A percentile compares a stretch with the other conserved stretches of the same genome.
Conservation (phyloP, 106 monocot species). For the Platanthera zijinensis region DNA sequence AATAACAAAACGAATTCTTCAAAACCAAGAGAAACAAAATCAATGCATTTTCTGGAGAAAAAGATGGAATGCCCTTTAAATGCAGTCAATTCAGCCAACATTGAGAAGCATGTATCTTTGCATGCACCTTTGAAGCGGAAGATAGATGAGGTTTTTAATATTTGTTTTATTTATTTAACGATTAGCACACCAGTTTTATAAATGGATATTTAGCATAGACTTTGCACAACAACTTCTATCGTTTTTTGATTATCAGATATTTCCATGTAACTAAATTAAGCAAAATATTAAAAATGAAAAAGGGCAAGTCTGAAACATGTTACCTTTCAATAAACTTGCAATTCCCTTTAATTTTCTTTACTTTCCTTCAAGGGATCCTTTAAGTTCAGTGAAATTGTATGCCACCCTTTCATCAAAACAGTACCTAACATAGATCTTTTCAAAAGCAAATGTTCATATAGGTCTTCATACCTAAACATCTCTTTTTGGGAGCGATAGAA, state of each 20-base stretch:
- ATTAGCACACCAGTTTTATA: not conserved
- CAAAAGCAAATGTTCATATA: too few species aligned
- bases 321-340: not conserved
- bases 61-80: conserved; percentile 14
- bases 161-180: not conserved
- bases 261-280: not conserved
- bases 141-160: conserved; percentile 37
- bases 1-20: conserved; percentile 18
- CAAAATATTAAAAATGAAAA: not conserved
- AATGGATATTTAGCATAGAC: not conserved
- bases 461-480: too few species aligned
- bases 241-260: not conserved
- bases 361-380: not conserved
- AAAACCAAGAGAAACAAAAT: conserved; percentile 19
- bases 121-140: conserved; percentile 64
- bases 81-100: conserved; percentile 5
- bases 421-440: too few species aligned
- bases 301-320: not conserved
- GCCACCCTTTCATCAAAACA: not conserved
- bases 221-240: not conserved
- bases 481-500: too few species aligned
- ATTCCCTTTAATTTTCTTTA: not conserved
- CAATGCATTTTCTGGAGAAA: conserved; percentile 15
- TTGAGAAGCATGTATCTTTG: conserved; percentile 21
- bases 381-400: not conserved